A percentile compares a stretch with the other conserved stretches of the same genome.
Evolutionary conservation across 1,284 basidiomycete species (phyloP).

Genomic region (Rhodotorula mucilaginosa): DNA sequence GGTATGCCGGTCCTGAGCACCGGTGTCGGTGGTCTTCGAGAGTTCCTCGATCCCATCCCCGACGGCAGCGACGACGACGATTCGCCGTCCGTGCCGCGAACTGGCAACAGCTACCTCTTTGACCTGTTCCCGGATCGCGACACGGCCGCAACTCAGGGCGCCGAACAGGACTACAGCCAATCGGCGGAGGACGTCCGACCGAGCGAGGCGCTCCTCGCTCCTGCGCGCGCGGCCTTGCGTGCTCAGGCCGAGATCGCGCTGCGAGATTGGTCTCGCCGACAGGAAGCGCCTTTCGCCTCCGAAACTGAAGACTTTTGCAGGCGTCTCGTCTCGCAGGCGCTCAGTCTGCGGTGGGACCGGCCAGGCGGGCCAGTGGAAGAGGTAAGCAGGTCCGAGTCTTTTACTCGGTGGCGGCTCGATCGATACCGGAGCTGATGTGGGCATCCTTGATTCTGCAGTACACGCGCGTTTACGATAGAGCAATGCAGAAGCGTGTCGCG

Average conservation of each 20-base stretch:
- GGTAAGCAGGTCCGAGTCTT: constrained; percentile 1
- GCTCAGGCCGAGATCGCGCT: not conserved
- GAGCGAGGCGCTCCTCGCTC: constrained; percentile 9
- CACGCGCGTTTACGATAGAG: constrained; percentile 23
- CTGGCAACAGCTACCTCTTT: constrained; percentile 24
- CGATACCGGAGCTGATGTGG: too few species aligned
- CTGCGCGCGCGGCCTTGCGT: constrained; percentile 5
- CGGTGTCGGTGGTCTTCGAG: constrained; percentile 29
- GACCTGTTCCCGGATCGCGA: constrained; percentile 13
- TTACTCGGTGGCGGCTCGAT: too few species aligned
- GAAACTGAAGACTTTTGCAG: constrained; percentile 10
- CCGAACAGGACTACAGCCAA: constrained; percentile 10
- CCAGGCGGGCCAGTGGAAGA: constrained; percentile 28
- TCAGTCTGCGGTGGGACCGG: constrained; percentile 25
- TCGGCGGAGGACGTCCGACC: constrained; percentile 16
- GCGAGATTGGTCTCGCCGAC: not conserved
- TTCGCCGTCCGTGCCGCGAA: too few species aligned
- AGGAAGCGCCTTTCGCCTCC: not conserved
- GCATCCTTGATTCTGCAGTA: constrained; percentile 3
- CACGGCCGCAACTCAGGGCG: constrained; percentile 1
- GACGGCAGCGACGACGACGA: too few species aligned
- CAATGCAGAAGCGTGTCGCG: not conserved
- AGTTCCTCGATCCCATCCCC: constrained; percentile 19
- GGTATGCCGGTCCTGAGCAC: constrained; percentile 26
- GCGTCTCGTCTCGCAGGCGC: constrained; percentile 19